Evolutionary conservation across 176 grass and related monocot species (phyloP).

Genomic region (Carex scoparia): DNA sequence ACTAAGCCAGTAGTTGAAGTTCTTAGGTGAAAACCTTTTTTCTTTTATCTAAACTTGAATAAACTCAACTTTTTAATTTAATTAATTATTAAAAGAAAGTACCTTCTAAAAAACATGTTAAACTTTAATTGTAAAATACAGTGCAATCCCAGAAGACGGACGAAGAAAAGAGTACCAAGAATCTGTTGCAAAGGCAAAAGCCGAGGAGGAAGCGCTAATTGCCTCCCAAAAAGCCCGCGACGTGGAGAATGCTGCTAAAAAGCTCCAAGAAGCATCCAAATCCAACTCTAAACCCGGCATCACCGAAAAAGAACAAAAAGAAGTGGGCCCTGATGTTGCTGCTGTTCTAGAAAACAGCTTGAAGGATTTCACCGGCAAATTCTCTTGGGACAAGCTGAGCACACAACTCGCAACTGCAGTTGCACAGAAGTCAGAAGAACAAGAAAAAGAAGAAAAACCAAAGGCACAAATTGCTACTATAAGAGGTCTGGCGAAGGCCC

Average conservation of each 20-base stretch:
- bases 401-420: slow-evolving; percentile 35
- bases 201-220: slow-evolving; percentile 41
- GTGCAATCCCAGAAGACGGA: slow-evolving; percentile 73
- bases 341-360: slow-evolving; percentile 50
- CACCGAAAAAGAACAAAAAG: slow-evolving; percentile 14
- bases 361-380: slow-evolving; percentile 45
- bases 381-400: slow-evolving; percentile 76
- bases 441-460: slow-evolving; percentile 35
- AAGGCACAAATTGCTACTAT: slow-evolving; percentile 68
- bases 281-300: slow-evolving; percentile 20
- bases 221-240: slow-evolving; percentile 38
- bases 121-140: slow-evolving; percentile 7
- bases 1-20: slow-evolving; percentile 56
- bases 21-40: slow-evolving; percentile 41
- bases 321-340: slow-evolving; percentile 28
- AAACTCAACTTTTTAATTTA: background rate
- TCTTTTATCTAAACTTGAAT: slow-evolving; percentile 5
- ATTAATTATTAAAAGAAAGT: background rate
- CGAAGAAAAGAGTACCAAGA: slow-evolving; percentile 77
- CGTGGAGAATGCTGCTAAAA: slow-evolving; percentile 35
- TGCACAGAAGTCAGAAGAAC: slow-evolving; percentile 18
- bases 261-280: slow-evolving; percentile 21
- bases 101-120: background rate
- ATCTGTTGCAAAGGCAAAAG: slow-evolving; percentile 53
- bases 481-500: slow-evolving; percentile 71